A percentile compares a stretch with the other conserved stretches of the same genome.
phyloP scores from a whole-genome alignment of 2,329 filamentous ascomycete species.

The Ophioceras dolichostomum region DNA sequence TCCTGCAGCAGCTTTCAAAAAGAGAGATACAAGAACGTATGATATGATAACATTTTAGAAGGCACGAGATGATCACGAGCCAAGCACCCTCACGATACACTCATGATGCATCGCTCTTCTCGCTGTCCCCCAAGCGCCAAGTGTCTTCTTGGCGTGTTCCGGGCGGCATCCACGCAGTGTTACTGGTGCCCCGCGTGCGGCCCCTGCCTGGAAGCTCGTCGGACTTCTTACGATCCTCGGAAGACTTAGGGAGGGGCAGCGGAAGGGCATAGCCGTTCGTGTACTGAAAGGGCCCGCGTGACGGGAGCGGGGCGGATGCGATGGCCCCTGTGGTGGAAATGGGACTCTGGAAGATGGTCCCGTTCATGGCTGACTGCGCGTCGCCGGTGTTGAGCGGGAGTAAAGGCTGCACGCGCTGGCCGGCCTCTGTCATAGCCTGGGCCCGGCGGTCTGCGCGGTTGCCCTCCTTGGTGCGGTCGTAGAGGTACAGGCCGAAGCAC shows the following conservation, averaged over 20 bases:
- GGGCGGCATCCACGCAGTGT: slow-evolving; percentile 56
- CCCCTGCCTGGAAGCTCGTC: slow-evolving; percentile 29
- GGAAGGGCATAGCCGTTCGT: slow-evolving; percentile 31
- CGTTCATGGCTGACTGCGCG: slow-evolving; percentile 13
- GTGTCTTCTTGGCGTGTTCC: slow-evolving; percentile 81
- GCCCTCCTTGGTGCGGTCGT: slow-evolving; percentile 74
- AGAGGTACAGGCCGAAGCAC: slow-evolving; percentile 86
- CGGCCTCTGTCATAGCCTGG: slow-evolving; percentile 45
- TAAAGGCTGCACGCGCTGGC: slow-evolving; percentile 36
- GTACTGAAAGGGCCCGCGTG: too few relatives aligned
- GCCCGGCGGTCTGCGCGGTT: slow-evolving; percentile 79
- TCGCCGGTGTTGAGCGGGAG: slow-evolving; percentile 50
- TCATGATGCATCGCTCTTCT: slow-evolving; percentile 8
- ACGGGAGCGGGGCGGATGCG: slow-evolving; percentile 20
- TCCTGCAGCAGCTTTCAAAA: too few relatives aligned
- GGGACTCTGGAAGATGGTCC: slow-evolving; percentile 25
- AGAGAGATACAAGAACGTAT: too few relatives aligned
- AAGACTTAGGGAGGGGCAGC: too few relatives aligned
- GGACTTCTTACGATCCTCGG: slow-evolving; percentile 42
- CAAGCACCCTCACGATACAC: too few relatives aligned
- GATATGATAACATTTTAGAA: too few relatives aligned
- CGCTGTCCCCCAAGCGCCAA: slow-evolving; percentile 41
- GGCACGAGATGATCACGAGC: too few relatives aligned
- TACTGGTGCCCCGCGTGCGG: slow-evolving; percentile 26
- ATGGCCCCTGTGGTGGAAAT: slow-evolving; percentile 2